Conservation (phyloP, 176 grass and related monocot species). For the Melocanna baccifera region DNA sequence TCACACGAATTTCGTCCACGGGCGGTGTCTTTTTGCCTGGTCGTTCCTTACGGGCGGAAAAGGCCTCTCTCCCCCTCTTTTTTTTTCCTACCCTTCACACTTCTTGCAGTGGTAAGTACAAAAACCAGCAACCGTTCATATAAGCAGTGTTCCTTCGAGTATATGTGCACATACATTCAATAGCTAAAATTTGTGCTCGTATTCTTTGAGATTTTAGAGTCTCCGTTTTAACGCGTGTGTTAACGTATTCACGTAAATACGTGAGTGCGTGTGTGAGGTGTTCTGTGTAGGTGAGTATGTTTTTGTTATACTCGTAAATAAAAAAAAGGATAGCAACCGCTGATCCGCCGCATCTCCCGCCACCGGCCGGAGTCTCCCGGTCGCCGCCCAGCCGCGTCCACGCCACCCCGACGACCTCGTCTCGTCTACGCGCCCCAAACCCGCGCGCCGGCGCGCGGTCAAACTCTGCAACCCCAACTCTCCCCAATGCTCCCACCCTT, state of each 20-base stretch:
- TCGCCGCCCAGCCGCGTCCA: background rate
- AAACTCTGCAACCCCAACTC: conserved; percentile 18
- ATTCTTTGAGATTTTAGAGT: too few relatives aligned
- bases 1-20: background rate
- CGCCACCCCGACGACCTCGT: conserved; percentile 32
- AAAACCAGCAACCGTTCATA: conserved; percentile 1
- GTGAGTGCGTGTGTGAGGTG: too few relatives aligned
- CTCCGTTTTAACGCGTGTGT: too few relatives aligned
- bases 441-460: conserved; percentile 18
- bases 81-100: background rate
- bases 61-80: background rate
- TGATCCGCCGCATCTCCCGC: background rate
- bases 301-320: too few relatives aligned
- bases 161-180: too few relatives aligned
- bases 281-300: too few relatives aligned
- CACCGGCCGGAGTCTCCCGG: background rate
- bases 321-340: too few relatives aligned
- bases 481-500: conserved; percentile 2
- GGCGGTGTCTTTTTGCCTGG: too few relatives aligned
- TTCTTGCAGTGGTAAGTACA: background rate
- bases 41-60: background rate
- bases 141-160: too few relatives aligned
- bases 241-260: too few relatives aligned
- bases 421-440: conserved; percentile 8
- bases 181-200: too few relatives aligned